phyloP scores from a whole-genome alignment of 148 eudicot species.

The Simmondsia chinensis region DNA sequence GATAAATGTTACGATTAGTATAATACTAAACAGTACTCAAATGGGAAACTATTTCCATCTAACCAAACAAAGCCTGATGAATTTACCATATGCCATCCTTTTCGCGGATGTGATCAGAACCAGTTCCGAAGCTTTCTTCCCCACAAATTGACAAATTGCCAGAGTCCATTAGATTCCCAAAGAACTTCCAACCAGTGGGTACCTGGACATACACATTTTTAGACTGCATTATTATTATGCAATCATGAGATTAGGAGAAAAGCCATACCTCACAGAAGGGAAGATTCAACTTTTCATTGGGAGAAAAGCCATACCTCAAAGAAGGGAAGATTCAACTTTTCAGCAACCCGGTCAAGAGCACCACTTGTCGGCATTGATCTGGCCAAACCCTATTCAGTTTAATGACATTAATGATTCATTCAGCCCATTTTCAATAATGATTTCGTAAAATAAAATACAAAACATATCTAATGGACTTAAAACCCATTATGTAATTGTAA shows the following conservation, averaged over 20 bases:
- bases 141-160: slow-evolving; percentile 90
- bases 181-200: slow-evolving; percentile 99
- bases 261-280: slow-evolving; percentile 79
- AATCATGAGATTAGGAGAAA: not conserved
- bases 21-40: too few species aligned
- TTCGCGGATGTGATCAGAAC: slow-evolving; percentile 98
- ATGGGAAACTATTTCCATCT: too few species aligned
- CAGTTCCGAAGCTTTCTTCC: slow-evolving; percentile 99
- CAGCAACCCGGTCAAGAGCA: slow-evolving; percentile 96
- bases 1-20: too few species aligned
- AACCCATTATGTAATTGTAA: too few species aligned
- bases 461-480: too few species aligned
- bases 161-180: slow-evolving; percentile 98
- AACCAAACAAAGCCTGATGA: too few species aligned
- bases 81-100: slow-evolving; percentile 98
- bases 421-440: not conserved
- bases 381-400: slow-evolving; percentile 74
- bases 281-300: slow-evolving; percentile 54
- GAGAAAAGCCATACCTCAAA: slow-evolving; percentile 55
- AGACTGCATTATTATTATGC: too few species aligned
- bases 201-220: slow-evolving; percentile 75
- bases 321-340: slow-evolving; percentile 74
- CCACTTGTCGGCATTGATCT: slow-evolving; percentile 99
- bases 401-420: not conserved
- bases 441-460: not conserved